Percentiles rank a stretch among this genome's conserved stretches.
Conservation (phyloP, 169 alveolate species). For the Toxoplasma gondii region DNA sequence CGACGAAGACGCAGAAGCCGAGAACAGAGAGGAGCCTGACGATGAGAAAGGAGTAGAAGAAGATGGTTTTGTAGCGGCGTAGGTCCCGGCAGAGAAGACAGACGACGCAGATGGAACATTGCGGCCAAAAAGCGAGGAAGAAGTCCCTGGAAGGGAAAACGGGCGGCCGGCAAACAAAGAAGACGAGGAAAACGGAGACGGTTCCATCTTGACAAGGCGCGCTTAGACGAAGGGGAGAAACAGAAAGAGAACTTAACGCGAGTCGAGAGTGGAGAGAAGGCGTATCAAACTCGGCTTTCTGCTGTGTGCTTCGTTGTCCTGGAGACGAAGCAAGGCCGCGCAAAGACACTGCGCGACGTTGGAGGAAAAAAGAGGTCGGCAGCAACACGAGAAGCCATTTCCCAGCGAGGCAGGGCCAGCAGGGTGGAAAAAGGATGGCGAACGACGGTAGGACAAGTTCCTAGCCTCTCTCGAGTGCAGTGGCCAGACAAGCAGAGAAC, state of each 20-base stretch:
- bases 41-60: background rate
- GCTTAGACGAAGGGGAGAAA: background rate
- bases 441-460: too few relatives aligned
- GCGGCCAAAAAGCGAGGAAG: background rate
- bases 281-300: background rate
- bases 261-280: background rate
- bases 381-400: background rate
- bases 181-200: background rate
- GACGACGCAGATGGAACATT: background rate
- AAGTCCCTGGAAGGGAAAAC: background rate
- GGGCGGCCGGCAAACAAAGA: too few relatives aligned
- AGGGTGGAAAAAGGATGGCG: too few relatives aligned
- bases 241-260: background rate
- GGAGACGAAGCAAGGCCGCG: too few relatives aligned
- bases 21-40: background rate
- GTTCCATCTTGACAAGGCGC: background rate
- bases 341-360: too few relatives aligned
- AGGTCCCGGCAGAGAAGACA: background rate
- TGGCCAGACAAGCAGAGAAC: too few relatives aligned
- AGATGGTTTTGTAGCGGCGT: background rate
- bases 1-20: background rate
- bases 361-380: background rate
- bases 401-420: too few relatives aligned
- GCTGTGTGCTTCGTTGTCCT: too few relatives aligned
- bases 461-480: too few relatives aligned